Conservation (phyloP, 768 basidiomycete species). For the Gymnopilus dilepis region DNA sequence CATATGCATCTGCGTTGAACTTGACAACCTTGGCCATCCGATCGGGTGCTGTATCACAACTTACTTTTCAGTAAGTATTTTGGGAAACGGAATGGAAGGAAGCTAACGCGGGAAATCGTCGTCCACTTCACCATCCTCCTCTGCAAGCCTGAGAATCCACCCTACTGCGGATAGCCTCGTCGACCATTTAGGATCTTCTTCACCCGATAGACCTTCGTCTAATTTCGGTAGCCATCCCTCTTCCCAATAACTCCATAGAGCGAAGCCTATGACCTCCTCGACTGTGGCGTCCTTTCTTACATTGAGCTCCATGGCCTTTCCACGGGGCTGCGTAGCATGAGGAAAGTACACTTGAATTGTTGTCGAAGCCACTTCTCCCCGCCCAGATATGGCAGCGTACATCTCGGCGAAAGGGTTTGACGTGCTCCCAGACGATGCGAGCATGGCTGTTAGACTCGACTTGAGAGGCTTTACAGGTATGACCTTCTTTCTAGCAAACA, state of each 20-base stretch:
- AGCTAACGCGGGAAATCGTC: conserved; percentile 95
- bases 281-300: conserved; percentile 89
- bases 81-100: neutral
- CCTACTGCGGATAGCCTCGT: conserved; percentile 75
- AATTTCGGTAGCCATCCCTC: conserved; percentile 80
- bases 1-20: conserved; percentile 91
- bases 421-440: conserved; percentile 67
- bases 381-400: conserved; percentile 86
- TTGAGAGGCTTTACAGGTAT: conserved; percentile 44
- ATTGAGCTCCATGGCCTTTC: conserved; percentile 70
- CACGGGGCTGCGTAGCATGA: conserved; percentile 63
- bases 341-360: conserved; percentile 87
- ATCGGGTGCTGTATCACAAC: conserved; percentile 74
- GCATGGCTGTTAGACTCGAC: conserved; percentile 76
- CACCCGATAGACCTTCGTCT: conserved; percentile 64
- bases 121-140: conserved; percentile 97
- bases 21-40: conserved; percentile 83
- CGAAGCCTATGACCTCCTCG: conserved; percentile 95
- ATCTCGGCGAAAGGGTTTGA: conserved; percentile 89
- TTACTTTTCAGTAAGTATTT: conserved; percentile 12
- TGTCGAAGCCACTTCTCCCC: conserved; percentile 65
- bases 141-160: conserved; percentile 93
- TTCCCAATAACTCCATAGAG: conserved; percentile 94
- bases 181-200: conserved; percentile 65
- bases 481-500: conserved; percentile 61